Conservation (phyloP, 1,284 basidiomycete genomes). For the Psilocybe mexicana region DNA sequence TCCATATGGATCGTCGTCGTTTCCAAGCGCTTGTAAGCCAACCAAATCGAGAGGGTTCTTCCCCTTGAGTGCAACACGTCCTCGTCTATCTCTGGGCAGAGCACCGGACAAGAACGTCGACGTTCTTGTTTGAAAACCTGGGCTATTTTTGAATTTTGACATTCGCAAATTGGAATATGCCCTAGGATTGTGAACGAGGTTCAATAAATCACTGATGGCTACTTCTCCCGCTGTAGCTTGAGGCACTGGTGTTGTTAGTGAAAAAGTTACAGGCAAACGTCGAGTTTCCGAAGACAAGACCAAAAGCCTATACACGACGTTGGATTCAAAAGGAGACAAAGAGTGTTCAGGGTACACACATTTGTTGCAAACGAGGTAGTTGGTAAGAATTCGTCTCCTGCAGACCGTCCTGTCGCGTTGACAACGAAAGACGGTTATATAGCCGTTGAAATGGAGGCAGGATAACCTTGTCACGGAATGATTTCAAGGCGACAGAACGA, state of each 20-base stretch:
- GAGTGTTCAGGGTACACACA: constrained; percentile 42
- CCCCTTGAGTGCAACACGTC: constrained; percentile 64
- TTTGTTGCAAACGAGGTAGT: constrained; percentile 73
- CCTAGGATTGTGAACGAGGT: constrained; percentile 50
- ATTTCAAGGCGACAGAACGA: constrained; percentile 73
- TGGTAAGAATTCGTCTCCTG: constrained; percentile 52
- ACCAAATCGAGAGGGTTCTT: constrained; percentile 26
- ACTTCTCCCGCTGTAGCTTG: constrained; percentile 61
- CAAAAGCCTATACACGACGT: constrained; percentile 60
- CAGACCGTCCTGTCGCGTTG: constrained; percentile 51
- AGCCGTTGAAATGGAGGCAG: constrained; percentile 62
- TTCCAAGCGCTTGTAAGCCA: constrained; percentile 22
- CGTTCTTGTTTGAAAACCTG: constrained; percentile 38
- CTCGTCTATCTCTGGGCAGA: constrained; percentile 71
- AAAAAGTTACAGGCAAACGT: constrained; percentile 50
- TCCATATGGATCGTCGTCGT: constrained; percentile 41
- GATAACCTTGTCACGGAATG: constrained; percentile 81
- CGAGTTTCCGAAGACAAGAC: constrained; percentile 69
- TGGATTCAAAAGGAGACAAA: not conserved
- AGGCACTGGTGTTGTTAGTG: constrained; percentile 53
- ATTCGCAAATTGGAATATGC: constrained; percentile 33
- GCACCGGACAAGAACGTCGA: constrained; percentile 72
- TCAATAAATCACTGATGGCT: constrained; percentile 63
- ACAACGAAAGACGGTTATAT: constrained; percentile 51
- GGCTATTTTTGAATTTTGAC: constrained; percentile 32